These are phyloP conservation scores for Colletotrichum truncatum DNA, from an alignment of 2,329 filamentous ascomycete genomes.

Conservation along the genomic window DNA sequence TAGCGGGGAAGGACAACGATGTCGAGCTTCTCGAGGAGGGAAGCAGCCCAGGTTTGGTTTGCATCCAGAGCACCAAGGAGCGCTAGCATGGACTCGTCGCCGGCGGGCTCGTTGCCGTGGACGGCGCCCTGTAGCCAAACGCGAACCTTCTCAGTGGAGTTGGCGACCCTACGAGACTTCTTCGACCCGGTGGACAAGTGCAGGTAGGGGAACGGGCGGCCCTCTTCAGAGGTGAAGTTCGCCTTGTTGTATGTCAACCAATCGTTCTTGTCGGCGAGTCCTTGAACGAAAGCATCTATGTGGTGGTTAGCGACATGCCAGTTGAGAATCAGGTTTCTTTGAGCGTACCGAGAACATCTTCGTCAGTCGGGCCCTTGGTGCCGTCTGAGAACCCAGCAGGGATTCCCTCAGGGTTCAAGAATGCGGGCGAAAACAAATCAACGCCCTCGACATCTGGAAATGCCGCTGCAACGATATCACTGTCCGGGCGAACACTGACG, in stretches of 20 bases:
- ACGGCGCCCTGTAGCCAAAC: slow-evolving; percentile 42
- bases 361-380: slow-evolving; percentile 39
- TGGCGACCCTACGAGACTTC: slow-evolving; percentile 3
- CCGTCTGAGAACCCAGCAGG: slow-evolving; percentile 38
- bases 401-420: slow-evolving; percentile 33
- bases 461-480: slow-evolving; percentile 18
- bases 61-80: slow-evolving; percentile 41
- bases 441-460: slow-evolving; percentile 30
- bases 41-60: slow-evolving; percentile 38
- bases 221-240: slow-evolving; percentile 35
- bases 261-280: slow-evolving; percentile 34
- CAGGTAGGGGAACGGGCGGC: slow-evolving; percentile 35
- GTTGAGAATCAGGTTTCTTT: accelerated
- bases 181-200: slow-evolving; percentile 27
- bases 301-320: background rate
- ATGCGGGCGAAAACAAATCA: slow-evolving; percentile 38
- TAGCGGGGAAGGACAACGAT: slow-evolving; percentile 42
- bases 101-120: slow-evolving; percentile 43
- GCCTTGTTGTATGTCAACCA: slow-evolving; percentile 36
- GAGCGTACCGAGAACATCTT: slow-evolving; percentile 19
- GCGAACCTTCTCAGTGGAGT: slow-evolving; percentile 37
- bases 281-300: slow-evolving; percentile 33
- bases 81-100: slow-evolving; percentile 41
- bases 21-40: slow-evolving; percentile 39
- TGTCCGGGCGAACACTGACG: slow-evolving; percentile 25